Percentiles rank a stretch among this genome's conserved stretches.
These are phyloP conservation scores for Pseudofabraea citricarpa DNA, from an alignment of 2,329 filamentous ascomycete genomes.

Conservation along the genomic window DNA sequence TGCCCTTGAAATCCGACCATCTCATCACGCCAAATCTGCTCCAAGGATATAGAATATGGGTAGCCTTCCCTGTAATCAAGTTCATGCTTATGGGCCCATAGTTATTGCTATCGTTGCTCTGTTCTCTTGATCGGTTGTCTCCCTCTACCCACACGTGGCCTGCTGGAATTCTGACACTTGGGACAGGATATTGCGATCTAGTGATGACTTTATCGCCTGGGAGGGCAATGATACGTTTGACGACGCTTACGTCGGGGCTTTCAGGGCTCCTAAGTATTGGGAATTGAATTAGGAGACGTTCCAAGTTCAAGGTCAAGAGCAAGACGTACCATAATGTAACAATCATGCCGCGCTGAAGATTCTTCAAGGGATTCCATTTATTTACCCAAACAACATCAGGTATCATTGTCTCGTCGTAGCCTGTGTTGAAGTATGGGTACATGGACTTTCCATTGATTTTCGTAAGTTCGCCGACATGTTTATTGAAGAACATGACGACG, in stretches of 20 bases:
- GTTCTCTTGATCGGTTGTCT: slow-evolving; percentile 57
- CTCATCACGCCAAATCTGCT: slow-evolving; percentile 50
- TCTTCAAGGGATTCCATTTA: slow-evolving; percentile 53
- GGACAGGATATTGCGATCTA: slow-evolving; percentile 51
- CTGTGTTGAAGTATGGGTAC: slow-evolving; percentile 71
- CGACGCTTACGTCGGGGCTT: slow-evolving; percentile 61
- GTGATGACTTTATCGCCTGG: slow-evolving; percentile 74
- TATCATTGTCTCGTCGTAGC: slow-evolving; percentile 50
- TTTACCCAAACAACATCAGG: slow-evolving; percentile 54
- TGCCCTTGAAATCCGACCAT: slow-evolving; percentile 47
- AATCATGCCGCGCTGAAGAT: slow-evolving; percentile 66
- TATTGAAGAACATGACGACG: slow-evolving; percentile 55
- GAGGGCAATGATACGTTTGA: slow-evolving; percentile 81
- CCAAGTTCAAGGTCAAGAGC: slow-evolving; percentile 25
- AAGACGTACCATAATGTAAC: slow-evolving; percentile 71
- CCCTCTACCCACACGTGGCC: slow-evolving; percentile 96
- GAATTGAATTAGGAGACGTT: neutral
- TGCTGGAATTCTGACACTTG: slow-evolving; percentile 61
- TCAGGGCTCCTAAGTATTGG: slow-evolving; percentile 55
- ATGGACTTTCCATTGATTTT: slow-evolving; percentile 62
- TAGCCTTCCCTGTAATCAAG: slow-evolving; percentile 70
- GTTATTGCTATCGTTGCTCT: slow-evolving; percentile 78
- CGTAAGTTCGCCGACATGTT: slow-evolving; percentile 53
- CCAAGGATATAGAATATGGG: slow-evolving; percentile 67
- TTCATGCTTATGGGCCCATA: slow-evolving; percentile 80